A percentile compares a stretch with the other conserved stretches of the same genome.
Evolutionary conservation across 1,284 basidiomycete genomes (phyloP).

Genomic region (Microbotryum violaceum): DNA sequence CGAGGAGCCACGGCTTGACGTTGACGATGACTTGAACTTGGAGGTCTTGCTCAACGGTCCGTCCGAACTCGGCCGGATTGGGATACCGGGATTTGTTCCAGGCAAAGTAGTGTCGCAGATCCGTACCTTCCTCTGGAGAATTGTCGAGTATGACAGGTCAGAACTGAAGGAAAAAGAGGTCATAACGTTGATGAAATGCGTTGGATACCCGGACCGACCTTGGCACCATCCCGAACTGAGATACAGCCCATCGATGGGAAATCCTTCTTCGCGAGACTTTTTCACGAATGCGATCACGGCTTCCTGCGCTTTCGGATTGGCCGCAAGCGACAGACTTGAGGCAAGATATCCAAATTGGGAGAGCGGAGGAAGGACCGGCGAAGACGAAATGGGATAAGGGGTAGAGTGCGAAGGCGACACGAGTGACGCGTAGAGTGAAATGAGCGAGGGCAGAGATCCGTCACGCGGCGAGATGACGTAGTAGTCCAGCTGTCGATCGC

Average conservation of each 20-base stretch:
- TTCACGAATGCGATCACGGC: conserved; percentile 24
- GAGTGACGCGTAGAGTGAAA: conserved; percentile 4
- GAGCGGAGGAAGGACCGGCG: conserved; percentile 18
- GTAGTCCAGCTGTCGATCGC: conserved; percentile 16
- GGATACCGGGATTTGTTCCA: conserved; percentile 22
- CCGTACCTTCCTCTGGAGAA: conserved; percentile 1
- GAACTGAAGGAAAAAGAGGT: too few species aligned
- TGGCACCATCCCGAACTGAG: conserved; percentile 27
- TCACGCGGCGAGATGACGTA: conserved; percentile 16
- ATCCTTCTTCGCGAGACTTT: conserved; percentile 11
- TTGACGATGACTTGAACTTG: conserved; percentile 28
- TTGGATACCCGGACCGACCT: not conserved
- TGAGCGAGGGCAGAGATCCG: conserved; percentile 7
- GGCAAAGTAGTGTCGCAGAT: conserved; percentile 22
- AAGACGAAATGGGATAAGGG: conserved; percentile 5
- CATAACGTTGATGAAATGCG: too few species aligned
- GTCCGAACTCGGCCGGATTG: conserved; percentile 15
- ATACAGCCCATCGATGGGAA: conserved; percentile 28
- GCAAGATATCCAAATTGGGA: conserved; percentile 29
- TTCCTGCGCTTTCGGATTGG: conserved; percentile 24
- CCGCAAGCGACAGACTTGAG: conserved; percentile 22
- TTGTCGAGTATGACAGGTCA: too few species aligned
- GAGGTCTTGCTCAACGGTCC: conserved; percentile 12
- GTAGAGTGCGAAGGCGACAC: conserved; percentile 9
- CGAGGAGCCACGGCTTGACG: conserved; percentile 30